Evolutionary conservation across 495 filamentous ascomycete genomes (phyloP).

Genomic region (Daldinia concentrica): DNA sequence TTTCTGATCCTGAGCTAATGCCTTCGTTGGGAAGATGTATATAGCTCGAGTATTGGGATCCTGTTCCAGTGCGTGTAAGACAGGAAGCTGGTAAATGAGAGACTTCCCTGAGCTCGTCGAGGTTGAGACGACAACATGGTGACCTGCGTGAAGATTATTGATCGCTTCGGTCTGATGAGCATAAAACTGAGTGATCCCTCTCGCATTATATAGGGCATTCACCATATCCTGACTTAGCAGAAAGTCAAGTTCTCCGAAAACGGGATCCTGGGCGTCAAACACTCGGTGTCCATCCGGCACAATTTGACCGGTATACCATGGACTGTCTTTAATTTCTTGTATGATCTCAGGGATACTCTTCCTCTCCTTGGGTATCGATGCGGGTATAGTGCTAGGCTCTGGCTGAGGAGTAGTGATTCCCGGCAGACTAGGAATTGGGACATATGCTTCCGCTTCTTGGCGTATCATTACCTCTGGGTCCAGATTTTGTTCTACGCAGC

Average conservation of each 20-base stretch:
- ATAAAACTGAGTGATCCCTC: slow-evolving; percentile 86
- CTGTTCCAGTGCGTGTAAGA: slow-evolving; percentile 85
- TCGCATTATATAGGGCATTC: slow-evolving; percentile 92
- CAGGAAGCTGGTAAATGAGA: slow-evolving; percentile 94
- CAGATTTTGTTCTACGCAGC: slow-evolving; percentile 68
- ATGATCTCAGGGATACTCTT: slow-evolving; percentile 87
- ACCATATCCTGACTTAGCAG: slow-evolving; percentile 88
- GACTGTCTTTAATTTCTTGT: slow-evolving; percentile 77
- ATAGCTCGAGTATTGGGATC: slow-evolving; percentile 83
- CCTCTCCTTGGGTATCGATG: slow-evolving; percentile 81
- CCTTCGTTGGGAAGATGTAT: slow-evolving; percentile 99
- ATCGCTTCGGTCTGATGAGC: slow-evolving; percentile 95
- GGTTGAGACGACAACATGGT: slow-evolving; percentile 91
- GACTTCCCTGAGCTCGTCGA: slow-evolving; percentile 97
- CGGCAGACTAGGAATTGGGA: slow-evolving; percentile 53
- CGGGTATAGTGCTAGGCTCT: slow-evolving; percentile 59
- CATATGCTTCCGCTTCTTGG: slow-evolving; percentile 60
- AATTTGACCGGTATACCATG: slow-evolving; percentile 93
- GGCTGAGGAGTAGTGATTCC: slow-evolving; percentile 44
- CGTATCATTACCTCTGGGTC: slow-evolving; percentile 75
- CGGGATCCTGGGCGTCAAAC: slow-evolving; percentile 84
- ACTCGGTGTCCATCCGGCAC: slow-evolving; percentile 94
- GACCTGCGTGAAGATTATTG: slow-evolving; percentile 83
- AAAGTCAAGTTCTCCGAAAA: slow-evolving; percentile 88
- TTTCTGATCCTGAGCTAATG: slow-evolving; percentile 93